Evolutionary conservation across 2,329 filamentous ascomycete species (phyloP).

Genomic region (Teratosphaeriaceae sp.): DNA sequence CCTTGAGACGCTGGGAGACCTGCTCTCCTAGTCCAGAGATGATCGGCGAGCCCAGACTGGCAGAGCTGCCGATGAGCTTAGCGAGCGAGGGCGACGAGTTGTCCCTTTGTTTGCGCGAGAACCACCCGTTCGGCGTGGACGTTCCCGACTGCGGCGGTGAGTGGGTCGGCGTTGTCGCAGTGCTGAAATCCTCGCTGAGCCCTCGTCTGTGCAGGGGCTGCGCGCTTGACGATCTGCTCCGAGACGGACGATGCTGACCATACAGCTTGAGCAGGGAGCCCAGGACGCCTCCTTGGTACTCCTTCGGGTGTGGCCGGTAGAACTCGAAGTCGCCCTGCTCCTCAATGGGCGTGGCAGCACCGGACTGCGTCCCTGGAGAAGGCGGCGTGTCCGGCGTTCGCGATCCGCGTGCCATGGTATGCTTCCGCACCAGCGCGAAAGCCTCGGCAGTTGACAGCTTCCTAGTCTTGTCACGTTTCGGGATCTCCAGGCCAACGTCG

Average conservation of each 20-base stretch:
- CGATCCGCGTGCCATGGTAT: slow-evolving; percentile 24
- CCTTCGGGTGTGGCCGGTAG: slow-evolving; percentile 59
- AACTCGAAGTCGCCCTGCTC: slow-evolving; percentile 49
- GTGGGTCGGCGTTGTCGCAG: slow-evolving; percentile 28
- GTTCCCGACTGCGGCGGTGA: slow-evolving; percentile 39
- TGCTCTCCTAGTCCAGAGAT: slow-evolving; percentile 37
- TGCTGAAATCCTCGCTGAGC: slow-evolving; percentile 22
- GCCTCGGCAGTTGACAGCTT: slow-evolving; percentile 35
- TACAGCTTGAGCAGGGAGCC: slow-evolving; percentile 67
- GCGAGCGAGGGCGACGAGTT: slow-evolving; percentile 37
- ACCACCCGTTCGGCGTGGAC: slow-evolving; percentile 38
- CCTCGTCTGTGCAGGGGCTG: slow-evolving; percentile 10
- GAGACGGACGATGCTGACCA: slow-evolving; percentile 31
- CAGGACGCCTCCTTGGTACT: slow-evolving; percentile 68
- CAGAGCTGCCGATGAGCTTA: slow-evolving; percentile 38
- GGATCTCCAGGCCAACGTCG: slow-evolving; percentile 4
- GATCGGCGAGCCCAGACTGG: slow-evolving; percentile 36
- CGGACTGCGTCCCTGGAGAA: slow-evolving; percentile 34
- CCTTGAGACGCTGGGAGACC: slow-evolving; percentile 34
- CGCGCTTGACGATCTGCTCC: slow-evolving; percentile 13
- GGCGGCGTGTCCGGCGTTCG: slow-evolving; percentile 14
- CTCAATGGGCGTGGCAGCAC: slow-evolving; percentile 42
- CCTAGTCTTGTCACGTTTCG: slow-evolving; percentile 7
- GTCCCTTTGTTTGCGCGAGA: slow-evolving; percentile 25
- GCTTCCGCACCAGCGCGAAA: slow-evolving; percentile 36